A percentile compares a stretch with the other conserved stretches of the same genome.
Conservation (phyloP, 2,329 filamentous ascomycete genomes). For the Neospermospora avenae region DNA sequence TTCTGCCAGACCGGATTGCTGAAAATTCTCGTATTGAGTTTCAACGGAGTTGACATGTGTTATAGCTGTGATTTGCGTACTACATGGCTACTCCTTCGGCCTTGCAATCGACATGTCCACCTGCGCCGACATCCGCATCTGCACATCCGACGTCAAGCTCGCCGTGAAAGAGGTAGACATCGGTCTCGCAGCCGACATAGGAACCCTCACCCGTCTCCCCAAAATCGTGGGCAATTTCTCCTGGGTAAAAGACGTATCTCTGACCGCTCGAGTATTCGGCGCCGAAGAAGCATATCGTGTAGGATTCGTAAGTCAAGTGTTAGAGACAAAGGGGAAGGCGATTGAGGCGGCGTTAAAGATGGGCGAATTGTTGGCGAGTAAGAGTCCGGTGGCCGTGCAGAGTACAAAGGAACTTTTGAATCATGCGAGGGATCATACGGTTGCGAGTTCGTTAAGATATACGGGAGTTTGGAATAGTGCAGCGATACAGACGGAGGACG, state of each 20-base stretch:
- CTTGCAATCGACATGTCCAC: conserved; percentile 72
- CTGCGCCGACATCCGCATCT: conserved; percentile 69
- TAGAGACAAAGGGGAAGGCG: conserved; percentile 59
- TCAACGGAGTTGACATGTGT: background rate
- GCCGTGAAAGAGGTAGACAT: conserved; percentile 82
- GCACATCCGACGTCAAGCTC: conserved; percentile 56
- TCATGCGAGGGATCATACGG: conserved; percentile 72
- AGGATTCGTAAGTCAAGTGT: conserved; percentile 67
- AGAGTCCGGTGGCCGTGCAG: conserved; percentile 85
- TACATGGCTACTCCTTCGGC: conserved; percentile 77
- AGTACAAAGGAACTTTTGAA: conserved; percentile 86
- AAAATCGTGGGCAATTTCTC: conserved; percentile 67
- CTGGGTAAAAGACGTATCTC: conserved; percentile 77
- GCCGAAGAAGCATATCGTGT: conserved; percentile 66
- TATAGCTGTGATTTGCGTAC: conserved; percentile 72
- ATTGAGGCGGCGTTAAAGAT: conserved; percentile 60
- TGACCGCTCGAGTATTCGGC: conserved; percentile 67
- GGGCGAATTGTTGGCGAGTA: conserved; percentile 65
- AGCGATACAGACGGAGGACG: conserved; percentile 76
- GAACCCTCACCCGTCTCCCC: conserved; percentile 69
- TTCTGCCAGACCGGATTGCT: conserved; percentile 18
- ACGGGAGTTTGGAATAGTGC: conserved; percentile 85
- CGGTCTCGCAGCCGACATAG: conserved; percentile 75
- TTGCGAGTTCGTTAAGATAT: conserved; percentile 78
- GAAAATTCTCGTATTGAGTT: background rate